These are phyloP conservation scores for Syncephalastrum sp. DNA, from an alignment of 371 early-diverging fungal species.

Conservation along the genomic window DNA sequence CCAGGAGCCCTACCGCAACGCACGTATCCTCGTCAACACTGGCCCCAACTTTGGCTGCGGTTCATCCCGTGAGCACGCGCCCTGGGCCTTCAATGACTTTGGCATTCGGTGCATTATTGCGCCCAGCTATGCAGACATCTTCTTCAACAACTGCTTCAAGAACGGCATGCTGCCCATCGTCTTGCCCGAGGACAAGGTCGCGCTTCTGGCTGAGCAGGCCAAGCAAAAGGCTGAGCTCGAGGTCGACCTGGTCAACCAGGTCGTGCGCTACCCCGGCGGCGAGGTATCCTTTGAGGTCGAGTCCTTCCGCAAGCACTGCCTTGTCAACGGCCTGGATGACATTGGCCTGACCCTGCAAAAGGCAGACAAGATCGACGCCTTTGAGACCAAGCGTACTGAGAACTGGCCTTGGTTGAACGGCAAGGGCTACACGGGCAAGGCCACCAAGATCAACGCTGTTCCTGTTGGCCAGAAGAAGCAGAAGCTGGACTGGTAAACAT, in stretches of 20 bases:
- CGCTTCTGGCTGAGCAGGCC: slow-evolving; percentile 45
- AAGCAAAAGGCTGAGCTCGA: slow-evolving; percentile 46
- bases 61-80: slow-evolving; percentile 72
- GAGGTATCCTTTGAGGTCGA: slow-evolving; percentile 56
- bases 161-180: slow-evolving; percentile 68
- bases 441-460: slow-evolving; percentile 28
- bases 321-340: slow-evolving; percentile 70
- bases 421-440: slow-evolving; percentile 39
- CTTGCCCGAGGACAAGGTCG: slow-evolving; percentile 37
- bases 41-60: slow-evolving; percentile 76
- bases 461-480: slow-evolving; percentile 30
- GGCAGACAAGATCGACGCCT: slow-evolving; percentile 45
- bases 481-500: slow-evolving; percentile 49
- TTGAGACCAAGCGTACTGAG: slow-evolving; percentile 51
- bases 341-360: slow-evolving; percentile 72
- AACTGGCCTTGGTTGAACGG: slow-evolving; percentile 71
- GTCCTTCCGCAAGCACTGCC: slow-evolving; percentile 58
- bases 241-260: slow-evolving; percentile 57
- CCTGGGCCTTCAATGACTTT: slow-evolving; percentile 73
- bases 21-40: slow-evolving; percentile 58
- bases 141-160: slow-evolving; percentile 74
- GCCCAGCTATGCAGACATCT: slow-evolving; percentile 70
- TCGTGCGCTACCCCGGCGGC: slow-evolving; percentile 37
- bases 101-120: slow-evolving; percentile 71
- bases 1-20: slow-evolving; percentile 50